Evolutionary conservation across 306 rosid species (phyloP).

Genomic region (Vigna nakashimae): DNA sequence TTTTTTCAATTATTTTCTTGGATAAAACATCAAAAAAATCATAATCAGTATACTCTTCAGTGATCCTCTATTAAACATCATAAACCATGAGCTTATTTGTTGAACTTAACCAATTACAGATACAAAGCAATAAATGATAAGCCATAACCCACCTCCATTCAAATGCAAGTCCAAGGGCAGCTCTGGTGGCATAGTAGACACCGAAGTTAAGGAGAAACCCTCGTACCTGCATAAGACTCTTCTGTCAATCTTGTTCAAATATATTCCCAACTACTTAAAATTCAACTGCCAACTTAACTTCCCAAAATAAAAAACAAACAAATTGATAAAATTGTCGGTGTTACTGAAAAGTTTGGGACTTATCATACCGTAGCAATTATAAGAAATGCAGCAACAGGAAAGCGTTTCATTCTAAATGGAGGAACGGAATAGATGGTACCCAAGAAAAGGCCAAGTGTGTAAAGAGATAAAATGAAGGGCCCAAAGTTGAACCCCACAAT

Average conservation of each 20-base stretch:
- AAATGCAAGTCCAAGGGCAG: slow-evolving; percentile 91
- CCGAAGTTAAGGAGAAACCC: slow-evolving; percentile 98
- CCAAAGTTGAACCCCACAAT: slow-evolving; percentile 87
- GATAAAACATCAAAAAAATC: slow-evolving; percentile 21
- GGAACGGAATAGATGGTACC: slow-evolving; percentile 97
- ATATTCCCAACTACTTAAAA: slow-evolving; percentile 24
- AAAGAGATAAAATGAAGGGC: slow-evolving; percentile 84
- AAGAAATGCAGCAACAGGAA: slow-evolving; percentile 95
- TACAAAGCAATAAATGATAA: slow-evolving; percentile 33
- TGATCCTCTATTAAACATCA: slow-evolving; percentile 31
- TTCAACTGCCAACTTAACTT: slow-evolving; percentile 19
- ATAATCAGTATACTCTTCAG: background rate
- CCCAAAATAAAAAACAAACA: background rate
- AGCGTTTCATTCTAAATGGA: slow-evolving; percentile 93
- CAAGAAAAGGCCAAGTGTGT: slow-evolving; percentile 83
- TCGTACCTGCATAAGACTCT: slow-evolving; percentile 71
- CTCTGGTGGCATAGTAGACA: slow-evolving; percentile 94
- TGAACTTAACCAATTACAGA: slow-evolving; percentile 34
- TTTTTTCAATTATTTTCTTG: slow-evolving; percentile 15
- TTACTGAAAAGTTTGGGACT: slow-evolving; percentile 18
- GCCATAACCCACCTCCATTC: slow-evolving; percentile 83
- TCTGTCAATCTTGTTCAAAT: slow-evolving; percentile 43
- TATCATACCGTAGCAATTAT: slow-evolving; percentile 86
- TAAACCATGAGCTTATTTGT: background rate
- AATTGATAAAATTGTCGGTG: slow-evolving; percentile 17